Conservation (phyloP, 345 rosid genomes). For the Aethionema arabicum region DNA sequence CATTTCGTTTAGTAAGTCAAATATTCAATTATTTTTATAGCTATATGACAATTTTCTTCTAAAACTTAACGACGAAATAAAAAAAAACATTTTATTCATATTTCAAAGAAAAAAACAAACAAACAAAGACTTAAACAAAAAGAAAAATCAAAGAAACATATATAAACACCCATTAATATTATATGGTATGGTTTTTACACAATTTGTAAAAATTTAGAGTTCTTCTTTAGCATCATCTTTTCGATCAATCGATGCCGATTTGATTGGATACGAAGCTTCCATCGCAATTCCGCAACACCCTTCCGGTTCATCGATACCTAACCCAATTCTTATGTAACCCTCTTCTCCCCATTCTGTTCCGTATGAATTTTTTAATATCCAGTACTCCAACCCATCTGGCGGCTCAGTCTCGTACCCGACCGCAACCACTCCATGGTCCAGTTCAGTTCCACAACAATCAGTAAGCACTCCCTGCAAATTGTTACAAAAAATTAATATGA, state of each 20-base stretch:
- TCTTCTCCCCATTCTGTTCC: slow-evolving; percentile 58
- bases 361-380: slow-evolving; percentile 66
- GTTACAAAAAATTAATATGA: slow-evolving; percentile 19
- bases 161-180: background rate
- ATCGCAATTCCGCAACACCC: slow-evolving; percentile 53
- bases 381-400: slow-evolving; percentile 44
- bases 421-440: slow-evolving; percentile 54
- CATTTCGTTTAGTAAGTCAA: no score
- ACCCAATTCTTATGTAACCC: slow-evolving; percentile 53
- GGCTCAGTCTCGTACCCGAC: slow-evolving; percentile 48
- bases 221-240: slow-evolving; percentile 41
- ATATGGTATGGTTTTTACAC: no score
- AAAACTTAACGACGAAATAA: no score
- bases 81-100: slow-evolving; percentile 1
- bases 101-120: background rate
- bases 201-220: slow-evolving; percentile 35
- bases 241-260: slow-evolving; percentile 40
- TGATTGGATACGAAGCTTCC: slow-evolving; percentile 59
- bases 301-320: slow-evolving; percentile 40
- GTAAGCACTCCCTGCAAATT: slow-evolving; percentile 51
- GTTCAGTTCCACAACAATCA: slow-evolving; percentile 48
- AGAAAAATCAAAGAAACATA: slow-evolving; percentile 6
- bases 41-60: no score
- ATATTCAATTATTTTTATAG: no score
- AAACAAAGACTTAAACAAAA: no score